phyloP scores from a whole-genome alignment of 78 protist genomes.

The Diacronema lutheri region DNA sequence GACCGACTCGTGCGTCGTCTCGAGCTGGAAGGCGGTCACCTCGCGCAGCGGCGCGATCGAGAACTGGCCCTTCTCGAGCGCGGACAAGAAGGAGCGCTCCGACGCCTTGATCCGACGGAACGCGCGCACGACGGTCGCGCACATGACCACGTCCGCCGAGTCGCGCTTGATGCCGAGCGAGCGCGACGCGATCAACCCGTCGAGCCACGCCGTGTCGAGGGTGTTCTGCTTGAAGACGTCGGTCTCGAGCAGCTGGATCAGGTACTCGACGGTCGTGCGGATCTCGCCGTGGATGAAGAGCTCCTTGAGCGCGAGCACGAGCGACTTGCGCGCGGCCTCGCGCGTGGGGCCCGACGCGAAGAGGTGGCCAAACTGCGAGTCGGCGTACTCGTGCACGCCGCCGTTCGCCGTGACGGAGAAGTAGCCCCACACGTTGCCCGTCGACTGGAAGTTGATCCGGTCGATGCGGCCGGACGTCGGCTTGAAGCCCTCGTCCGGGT shows the following conservation, averaged over 20 bases:
- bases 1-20: conserved; percentile 55
- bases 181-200: conserved; percentile 50
- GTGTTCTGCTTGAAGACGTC: conserved; percentile 60
- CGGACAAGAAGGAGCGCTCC: neutral
- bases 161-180: conserved; percentile 19
- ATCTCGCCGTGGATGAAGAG: conserved; percentile 71
- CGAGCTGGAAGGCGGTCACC: neutral
- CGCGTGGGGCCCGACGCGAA: conserved; percentile 83
- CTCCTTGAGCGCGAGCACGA: conserved; percentile 84
- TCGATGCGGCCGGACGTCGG: conserved; percentile 68
- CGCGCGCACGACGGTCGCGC: conserved; percentile 72
- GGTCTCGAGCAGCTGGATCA: conserved; percentile 75
- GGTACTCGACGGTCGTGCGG: conserved; percentile 72
- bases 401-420: conserved; percentile 73
- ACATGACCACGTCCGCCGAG: conserved; percentile 56
- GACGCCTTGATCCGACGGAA: neutral
- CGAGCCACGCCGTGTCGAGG: conserved; percentile 88
- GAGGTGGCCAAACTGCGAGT: conserved; percentile 62
- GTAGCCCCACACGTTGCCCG: conserved; percentile 89
- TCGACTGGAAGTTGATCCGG: conserved; percentile 80
- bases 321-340: conserved; percentile 70
- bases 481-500: conserved; percentile 78
- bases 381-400: conserved; percentile 76
- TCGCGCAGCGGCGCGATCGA: conserved; percentile 3
- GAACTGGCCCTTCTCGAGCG: conserved; percentile 17